These are phyloP conservation scores for Lyophyllum decastes DNA, from an alignment of 768 basidiomycete genomes.

Conservation along the genomic window DNA sequence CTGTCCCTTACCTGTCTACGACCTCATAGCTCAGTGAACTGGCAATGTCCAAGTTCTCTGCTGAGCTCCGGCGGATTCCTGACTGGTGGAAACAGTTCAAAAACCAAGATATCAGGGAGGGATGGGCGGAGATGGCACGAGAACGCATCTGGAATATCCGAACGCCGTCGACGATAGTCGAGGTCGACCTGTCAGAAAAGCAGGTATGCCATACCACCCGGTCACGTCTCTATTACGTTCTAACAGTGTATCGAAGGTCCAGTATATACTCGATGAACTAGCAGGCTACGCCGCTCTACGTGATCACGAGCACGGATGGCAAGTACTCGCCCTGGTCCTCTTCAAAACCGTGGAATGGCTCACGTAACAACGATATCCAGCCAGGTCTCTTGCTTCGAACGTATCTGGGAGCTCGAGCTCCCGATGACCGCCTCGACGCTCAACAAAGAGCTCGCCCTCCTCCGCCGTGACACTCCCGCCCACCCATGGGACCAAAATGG, in stretches of 20 bases:
- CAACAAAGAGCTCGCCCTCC: conserved; percentile 20
- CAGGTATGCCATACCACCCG: conserved; percentile 34
- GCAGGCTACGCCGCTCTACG: conserved; percentile 42
- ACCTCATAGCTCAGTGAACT: conserved; percentile 42
- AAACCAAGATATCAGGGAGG: conserved; percentile 23
- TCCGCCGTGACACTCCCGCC: conserved; percentile 15
- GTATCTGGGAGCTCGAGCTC: conserved; percentile 49
- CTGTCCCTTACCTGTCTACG: background rate
- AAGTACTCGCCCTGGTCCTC: conserved; percentile 12
- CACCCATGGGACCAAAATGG: conserved; percentile 17
- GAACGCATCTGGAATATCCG: conserved; percentile 31
- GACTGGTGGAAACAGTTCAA: conserved; percentile 42
- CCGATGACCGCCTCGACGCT: conserved; percentile 21
- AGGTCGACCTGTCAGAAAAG: conserved; percentile 34
- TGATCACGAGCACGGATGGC: conserved; percentile 40
- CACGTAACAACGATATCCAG: conserved; percentile 24
- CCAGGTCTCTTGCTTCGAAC: conserved; percentile 57
- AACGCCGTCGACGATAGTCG: conserved; percentile 32
- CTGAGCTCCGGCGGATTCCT: conserved; percentile 36
- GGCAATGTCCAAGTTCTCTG: conserved; percentile 51
- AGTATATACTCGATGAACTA: conserved; percentile 53
- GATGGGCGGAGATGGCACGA: conserved; percentile 33
- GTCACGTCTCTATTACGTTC: background rate
- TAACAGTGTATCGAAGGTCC: conserved; percentile 29
- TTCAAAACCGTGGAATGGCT: background rate